A percentile compares a stretch with the other conserved stretches of the same genome.
phyloP scores from a whole-genome alignment of 495 filamentous ascomycete species.

The Penicillium canariense region DNA sequence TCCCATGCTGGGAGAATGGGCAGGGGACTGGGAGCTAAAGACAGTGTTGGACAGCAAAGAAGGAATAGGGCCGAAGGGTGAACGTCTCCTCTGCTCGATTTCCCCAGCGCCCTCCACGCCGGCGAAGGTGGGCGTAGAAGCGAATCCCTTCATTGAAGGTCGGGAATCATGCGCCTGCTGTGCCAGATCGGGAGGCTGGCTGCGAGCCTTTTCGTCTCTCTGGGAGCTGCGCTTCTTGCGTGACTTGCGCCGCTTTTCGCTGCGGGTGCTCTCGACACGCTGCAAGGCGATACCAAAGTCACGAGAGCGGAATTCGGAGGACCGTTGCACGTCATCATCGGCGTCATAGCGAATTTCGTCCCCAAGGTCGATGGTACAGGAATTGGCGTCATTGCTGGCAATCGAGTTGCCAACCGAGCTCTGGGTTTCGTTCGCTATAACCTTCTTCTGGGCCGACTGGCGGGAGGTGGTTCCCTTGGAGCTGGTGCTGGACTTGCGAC shows the following conservation, averaged over 20 bases:
- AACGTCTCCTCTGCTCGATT: conserved; percentile 28
- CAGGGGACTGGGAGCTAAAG: conserved; percentile 48
- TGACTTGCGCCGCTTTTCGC: conserved; percentile 28
- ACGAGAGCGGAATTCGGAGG: conserved; percentile 27
- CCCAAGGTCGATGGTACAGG: conserved; percentile 33
- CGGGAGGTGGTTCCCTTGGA: conserved; percentile 57
- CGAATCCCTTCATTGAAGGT: conserved; percentile 15
- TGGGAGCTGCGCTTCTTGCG: conserved; percentile 33
- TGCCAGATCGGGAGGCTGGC: neutral
- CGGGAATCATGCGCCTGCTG: neutral
- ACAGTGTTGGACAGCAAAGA: conserved; percentile 64
- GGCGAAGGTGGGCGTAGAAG: conserved; percentile 17
- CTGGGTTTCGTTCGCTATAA: conserved; percentile 25
- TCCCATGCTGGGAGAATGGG: conserved; percentile 37
- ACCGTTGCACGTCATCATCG: conserved; percentile 20
- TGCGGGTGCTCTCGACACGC: conserved; percentile 10
- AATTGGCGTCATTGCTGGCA: conserved; percentile 35
- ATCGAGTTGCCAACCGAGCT: conserved; percentile 29
- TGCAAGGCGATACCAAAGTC: conserved; percentile 30
- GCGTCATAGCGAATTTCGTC: conserved; percentile 36
- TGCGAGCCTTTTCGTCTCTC: conserved; percentile 8
- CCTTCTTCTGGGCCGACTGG: conserved; percentile 26
- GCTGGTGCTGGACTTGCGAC: conserved; percentile 71
- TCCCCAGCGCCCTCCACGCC: conserved; percentile 11
- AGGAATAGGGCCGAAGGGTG: conserved; percentile 52